Base-by-base conservation (phyloP, 345 rosid genomes). In the Syzygium aromaticum region DNA sequence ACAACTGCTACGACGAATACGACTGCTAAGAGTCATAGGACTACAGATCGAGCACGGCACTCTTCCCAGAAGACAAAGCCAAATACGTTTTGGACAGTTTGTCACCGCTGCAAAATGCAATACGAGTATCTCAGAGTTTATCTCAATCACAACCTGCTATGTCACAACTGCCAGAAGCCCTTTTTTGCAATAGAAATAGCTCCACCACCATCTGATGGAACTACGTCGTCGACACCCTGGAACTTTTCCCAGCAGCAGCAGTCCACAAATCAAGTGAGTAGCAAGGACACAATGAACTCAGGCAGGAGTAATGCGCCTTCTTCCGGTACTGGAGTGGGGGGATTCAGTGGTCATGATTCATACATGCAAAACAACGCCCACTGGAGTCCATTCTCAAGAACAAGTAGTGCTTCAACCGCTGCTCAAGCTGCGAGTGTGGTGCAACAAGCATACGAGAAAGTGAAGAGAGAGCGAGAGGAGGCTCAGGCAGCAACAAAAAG, bases 61-160 rank as follows among this genome's bases (percentile, higher is more conserved):
- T 64, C 84, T 67, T 84, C 85, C 59, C 89, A 88, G 51, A 91
- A 89, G 86, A 64, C 89, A 25, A 88, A 88, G 83, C 86, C 86
- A 40, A 88, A 77, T 57, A 92, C 92, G 3, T 92, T 92, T 87
- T 92, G 94, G 94, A 92, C 93, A 52, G 91, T 90, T 27, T 92
- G 94, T 82, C 90, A 88, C 84, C 51, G 84, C 46, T 92, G 94
- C 93, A 91, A 87, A 89, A 92, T 90, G 89, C 94, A 92, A 53
- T 92, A 89, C 52, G 94, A 92, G 59, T 92, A 92, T 87, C 91
- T 89, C 52, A 90, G 91, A 80, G 87, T 87, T 53, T 92, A 91
- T 86, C 91, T 90, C 17, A 89, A 91, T 86, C 89, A 88, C 86
- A 91, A 91, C 84, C 93, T 92, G 56, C 67, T 91, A 53, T 92